These are phyloP conservation scores for Teratosphaeria gauchensis DNA, from an alignment of 2,329 filamentous ascomycete species.

Conservation along the genomic window DNA sequence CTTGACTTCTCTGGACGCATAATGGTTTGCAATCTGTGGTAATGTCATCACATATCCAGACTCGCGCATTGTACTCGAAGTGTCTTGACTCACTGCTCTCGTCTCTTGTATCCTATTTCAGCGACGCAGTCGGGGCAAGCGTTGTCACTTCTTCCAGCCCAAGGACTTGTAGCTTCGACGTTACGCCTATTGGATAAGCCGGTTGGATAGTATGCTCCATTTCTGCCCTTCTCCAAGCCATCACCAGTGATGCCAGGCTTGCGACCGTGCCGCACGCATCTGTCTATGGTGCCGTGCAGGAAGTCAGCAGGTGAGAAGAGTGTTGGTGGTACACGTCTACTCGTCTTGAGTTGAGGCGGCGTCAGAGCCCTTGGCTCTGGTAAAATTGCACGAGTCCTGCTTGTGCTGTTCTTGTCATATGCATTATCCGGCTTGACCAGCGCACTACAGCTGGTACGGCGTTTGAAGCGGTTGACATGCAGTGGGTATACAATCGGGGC, in stretches of 20 bases:
- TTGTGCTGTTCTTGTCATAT: background rate
- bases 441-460: conserved; percentile 13
- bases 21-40: conserved; percentile 9
- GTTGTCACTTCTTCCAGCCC: conserved; percentile 4
- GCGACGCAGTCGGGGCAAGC: conserved; percentile 23
- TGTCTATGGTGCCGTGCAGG: conserved; percentile 14
- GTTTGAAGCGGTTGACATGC: conserved; percentile 17
- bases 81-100: background rate
- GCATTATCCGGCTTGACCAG: background rate
- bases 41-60: background rate
- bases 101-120: conserved; percentile 18
- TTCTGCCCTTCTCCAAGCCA: conserved; percentile 16
- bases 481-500: conserved; percentile 19
- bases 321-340: background rate
- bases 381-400: background rate
- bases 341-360: background rate
- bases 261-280: conserved; percentile 24
- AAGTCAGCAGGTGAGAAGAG: conserved; percentile 8
- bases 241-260: conserved; percentile 15
- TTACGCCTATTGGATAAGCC: conserved; percentile 16
- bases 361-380: background rate
- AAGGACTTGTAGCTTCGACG: conserved; percentile 23
- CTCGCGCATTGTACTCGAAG: background rate
- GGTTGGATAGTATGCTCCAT: conserved; percentile 21
- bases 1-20: conserved; percentile 1